These are phyloP conservation scores for Amphicarpaea edgeworthii DNA, from an alignment of 306 rosid species.

Conservation along the genomic window DNA sequence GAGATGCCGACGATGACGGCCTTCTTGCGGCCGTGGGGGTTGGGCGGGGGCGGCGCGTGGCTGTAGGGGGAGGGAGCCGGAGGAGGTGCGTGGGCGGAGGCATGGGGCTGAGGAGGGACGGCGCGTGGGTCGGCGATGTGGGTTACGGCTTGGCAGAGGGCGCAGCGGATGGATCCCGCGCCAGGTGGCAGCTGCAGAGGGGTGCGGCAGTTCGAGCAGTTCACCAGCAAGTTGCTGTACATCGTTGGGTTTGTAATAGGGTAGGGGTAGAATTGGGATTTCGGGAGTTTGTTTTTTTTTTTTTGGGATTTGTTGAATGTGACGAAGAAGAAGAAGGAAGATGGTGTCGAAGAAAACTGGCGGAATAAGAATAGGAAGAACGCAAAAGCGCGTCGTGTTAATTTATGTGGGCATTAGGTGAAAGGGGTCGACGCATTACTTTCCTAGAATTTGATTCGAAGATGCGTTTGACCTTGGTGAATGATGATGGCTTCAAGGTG, in stretches of 20 bases:
- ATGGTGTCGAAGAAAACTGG: not conserved
- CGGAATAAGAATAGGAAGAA: not conserved
- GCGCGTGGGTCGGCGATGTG: conserved; percentile 74
- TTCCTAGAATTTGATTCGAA: not conserved
- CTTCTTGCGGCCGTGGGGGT: conserved; percentile 82
- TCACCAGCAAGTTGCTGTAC: conserved; percentile 65
- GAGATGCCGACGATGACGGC: conserved; percentile 93
- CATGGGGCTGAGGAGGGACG: conserved; percentile 49
- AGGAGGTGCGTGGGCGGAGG: conserved; percentile 42
- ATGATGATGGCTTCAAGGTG: too few species aligned
- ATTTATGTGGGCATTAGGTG: not conserved
- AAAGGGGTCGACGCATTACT: not conserved
- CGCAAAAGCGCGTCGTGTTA: not conserved
- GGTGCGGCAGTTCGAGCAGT: conserved; percentile 82
- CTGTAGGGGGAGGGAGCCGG: conserved; percentile 51
- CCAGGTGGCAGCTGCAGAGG: conserved; percentile 85
- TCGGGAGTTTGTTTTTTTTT: not conserved
- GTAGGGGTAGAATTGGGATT: conserved; percentile 22
- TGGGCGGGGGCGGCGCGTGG: conserved; percentile 75
- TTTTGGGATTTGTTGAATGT: too few species aligned
- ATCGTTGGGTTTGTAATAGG: conserved; percentile 30
- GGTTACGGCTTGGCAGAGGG: conserved; percentile 83
- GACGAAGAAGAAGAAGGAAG: not conserved
- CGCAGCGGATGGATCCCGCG: conserved; percentile 84
- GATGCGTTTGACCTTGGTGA: not conserved